These are phyloP conservation scores for Millerozyma acaciae DNA, from an alignment of 805 yeast genomes.

Conservation along the genomic window DNA sequence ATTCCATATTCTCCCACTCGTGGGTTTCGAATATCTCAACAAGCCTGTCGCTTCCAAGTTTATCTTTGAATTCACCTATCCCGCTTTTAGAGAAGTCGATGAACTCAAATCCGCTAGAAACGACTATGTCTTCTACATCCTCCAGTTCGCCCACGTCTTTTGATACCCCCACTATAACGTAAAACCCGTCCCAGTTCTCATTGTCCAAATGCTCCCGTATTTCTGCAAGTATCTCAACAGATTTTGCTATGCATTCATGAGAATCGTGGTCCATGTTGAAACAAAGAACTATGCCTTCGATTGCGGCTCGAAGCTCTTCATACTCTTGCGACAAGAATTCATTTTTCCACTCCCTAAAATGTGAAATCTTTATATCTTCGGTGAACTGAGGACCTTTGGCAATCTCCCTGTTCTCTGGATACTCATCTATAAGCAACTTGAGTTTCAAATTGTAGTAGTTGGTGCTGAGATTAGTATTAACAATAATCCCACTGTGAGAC, in stretches of 20 bases:
- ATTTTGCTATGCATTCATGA: constrained; percentile 16
- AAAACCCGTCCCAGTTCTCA: constrained; percentile 23
- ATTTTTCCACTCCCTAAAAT: constrained; percentile 31
- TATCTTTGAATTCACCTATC: constrained; percentile 41
- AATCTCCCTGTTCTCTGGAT: constrained; percentile 19
- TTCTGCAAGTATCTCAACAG: constrained; percentile 14
- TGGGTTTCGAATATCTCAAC: constrained; percentile 46
- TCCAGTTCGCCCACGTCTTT: constrained; percentile 9
- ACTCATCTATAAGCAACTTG: constrained; percentile 36
- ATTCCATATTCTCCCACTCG: constrained; percentile 38
- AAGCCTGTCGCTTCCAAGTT: constrained; percentile 39
- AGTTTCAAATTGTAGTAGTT: constrained; percentile 29
- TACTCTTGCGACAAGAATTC: constrained; percentile 38
- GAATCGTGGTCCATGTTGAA: constrained; percentile 23
- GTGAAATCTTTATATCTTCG: constrained; percentile 8
- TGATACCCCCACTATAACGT: constrained; percentile 31
- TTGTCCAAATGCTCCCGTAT: constrained; percentile 11
- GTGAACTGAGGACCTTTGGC: not conserved
- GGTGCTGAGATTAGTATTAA: constrained; percentile 22
- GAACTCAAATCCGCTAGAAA: constrained; percentile 41
- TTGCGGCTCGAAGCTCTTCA: constrained; percentile 40
- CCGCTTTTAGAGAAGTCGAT: constrained; percentile 30
- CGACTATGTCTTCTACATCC: constrained; percentile 37
- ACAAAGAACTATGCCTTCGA: constrained; percentile 46
- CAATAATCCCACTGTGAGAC: constrained; percentile 32